phyloP scores from a whole-genome alignment of 2,329 filamentous ascomycete genomes.

The Botryotinia calthae region DNA sequence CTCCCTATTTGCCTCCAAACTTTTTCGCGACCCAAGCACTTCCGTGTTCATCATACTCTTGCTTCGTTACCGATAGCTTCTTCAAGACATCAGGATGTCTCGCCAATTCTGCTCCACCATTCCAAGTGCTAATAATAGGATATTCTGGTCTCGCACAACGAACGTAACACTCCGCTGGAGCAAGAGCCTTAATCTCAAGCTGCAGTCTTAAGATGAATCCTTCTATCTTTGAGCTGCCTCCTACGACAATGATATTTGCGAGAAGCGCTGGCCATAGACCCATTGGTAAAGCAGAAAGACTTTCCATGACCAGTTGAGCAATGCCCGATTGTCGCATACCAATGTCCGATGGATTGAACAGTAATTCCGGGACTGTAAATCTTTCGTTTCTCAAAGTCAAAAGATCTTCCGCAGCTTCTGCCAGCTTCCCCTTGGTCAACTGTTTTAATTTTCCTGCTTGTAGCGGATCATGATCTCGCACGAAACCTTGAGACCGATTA shows the following conservation, averaged over 20 bases:
- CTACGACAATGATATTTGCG: constrained; percentile 84
- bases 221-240: constrained; percentile 75
- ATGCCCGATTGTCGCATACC: constrained; percentile 82
- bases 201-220: constrained; percentile 81
- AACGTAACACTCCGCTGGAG: constrained; percentile 75
- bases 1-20: constrained; percentile 51
- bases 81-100: constrained; percentile 62
- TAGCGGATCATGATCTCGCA: constrained; percentile 73
- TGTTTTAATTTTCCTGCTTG: constrained; percentile 53
- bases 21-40: constrained; percentile 69
- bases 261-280: constrained; percentile 80
- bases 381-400: constrained; percentile 88
- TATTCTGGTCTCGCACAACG: constrained; percentile 68
- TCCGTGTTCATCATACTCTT: constrained; percentile 88
- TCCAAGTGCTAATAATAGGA: constrained; percentile 80
- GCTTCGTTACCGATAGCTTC: constrained; percentile 72
- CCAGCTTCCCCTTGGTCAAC: constrained; percentile 43
- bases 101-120: constrained; percentile 77
- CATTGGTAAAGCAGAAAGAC: constrained; percentile 70
- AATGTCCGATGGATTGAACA: constrained; percentile 84
- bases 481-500: constrained; percentile 58
- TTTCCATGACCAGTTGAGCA: constrained; percentile 78
- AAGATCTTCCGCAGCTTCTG: constrained; percentile 67
- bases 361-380: constrained; percentile 82
- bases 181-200: constrained; percentile 67